Conservation (phyloP, 768 basidiomycete genomes). For the Amanita phalloides region DNA sequence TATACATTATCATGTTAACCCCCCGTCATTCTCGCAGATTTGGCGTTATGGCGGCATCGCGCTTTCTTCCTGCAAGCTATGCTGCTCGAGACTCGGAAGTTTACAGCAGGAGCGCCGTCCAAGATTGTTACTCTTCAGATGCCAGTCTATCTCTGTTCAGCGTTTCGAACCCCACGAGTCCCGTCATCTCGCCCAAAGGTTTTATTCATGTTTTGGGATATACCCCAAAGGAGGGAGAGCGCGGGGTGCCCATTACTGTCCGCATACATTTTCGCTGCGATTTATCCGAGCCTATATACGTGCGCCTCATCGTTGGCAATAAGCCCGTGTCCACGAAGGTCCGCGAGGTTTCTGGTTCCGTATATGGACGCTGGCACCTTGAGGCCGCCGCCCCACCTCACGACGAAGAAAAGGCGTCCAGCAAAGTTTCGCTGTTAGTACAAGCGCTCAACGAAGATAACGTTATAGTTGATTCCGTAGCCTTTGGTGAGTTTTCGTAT, state of each 20-base stretch:
- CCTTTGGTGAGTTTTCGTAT: slow-evolving; percentile 67
- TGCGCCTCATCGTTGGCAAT: slow-evolving; percentile 66
- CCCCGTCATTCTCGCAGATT: slow-evolving; percentile 1
- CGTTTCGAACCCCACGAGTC: slow-evolving; percentile 9
- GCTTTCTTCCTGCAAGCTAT: slow-evolving; percentile 1
- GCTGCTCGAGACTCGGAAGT: background rate
- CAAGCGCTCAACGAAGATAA: slow-evolving; percentile 50
- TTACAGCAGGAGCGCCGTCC: background rate
- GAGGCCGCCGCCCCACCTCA: slow-evolving; percentile 50
- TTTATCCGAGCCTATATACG: slow-evolving; percentile 40
- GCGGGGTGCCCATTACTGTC: slow-evolving; percentile 54
- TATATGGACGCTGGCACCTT: slow-evolving; percentile 53
- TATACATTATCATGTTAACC: background rate
- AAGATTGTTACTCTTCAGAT: background rate
- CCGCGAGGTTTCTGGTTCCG: slow-evolving; percentile 32
- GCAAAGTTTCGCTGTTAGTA: slow-evolving; percentile 45
- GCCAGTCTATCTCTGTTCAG: background rate
- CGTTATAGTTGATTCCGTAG: slow-evolving; percentile 48
- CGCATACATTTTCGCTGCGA: slow-evolving; percentile 47
- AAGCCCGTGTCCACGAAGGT: slow-evolving; percentile 63
- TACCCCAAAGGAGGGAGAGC: slow-evolving; percentile 51
- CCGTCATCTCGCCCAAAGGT: slow-evolving; percentile 36
- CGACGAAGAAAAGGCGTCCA: slow-evolving; percentile 27
- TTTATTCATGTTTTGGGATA: slow-evolving; percentile 59
- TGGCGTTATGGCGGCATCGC: slow-evolving; percentile 2